These are phyloP conservation scores for Rutstroemia sp. DNA, from an alignment of 2,329 filamentous ascomycete genomes.

Conservation along the genomic window DNA sequence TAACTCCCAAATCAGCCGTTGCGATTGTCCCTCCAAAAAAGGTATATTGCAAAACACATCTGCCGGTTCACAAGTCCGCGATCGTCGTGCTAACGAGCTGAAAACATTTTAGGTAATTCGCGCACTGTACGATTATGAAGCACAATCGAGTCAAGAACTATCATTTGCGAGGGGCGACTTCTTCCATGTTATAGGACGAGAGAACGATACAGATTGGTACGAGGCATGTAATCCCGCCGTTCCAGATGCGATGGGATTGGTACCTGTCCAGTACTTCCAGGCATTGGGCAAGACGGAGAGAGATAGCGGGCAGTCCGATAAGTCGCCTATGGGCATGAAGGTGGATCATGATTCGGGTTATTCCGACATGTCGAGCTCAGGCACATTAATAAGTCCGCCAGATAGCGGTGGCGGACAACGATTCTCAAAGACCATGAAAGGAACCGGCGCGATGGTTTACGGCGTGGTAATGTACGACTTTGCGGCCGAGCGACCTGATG, in stretches of 20 bases:
- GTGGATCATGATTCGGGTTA: conserved; percentile 88
- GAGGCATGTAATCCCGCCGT: conserved; percentile 93
- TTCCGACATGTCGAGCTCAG: conserved; percentile 45
- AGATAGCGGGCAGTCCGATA: conserved; percentile 70
- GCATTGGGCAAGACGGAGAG: conserved; percentile 84
- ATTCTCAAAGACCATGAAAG: conserved; percentile 41
- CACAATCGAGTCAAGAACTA: conserved; percentile 69
- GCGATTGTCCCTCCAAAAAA: conserved; percentile 69
- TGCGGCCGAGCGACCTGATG: conserved; percentile 87
- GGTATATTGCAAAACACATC: conserved; percentile 37
- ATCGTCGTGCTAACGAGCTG: neutral
- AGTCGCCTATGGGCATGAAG: conserved; percentile 44
- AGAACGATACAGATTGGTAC: conserved; percentile 95
- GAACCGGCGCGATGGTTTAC: conserved; percentile 83
- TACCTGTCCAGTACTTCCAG: conserved; percentile 92
- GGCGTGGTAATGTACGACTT: conserved; percentile 98
- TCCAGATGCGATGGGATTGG: conserved; percentile 79
- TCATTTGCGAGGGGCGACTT: conserved; percentile 94
- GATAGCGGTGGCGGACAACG: conserved; percentile 30
- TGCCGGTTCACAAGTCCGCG: neutral
- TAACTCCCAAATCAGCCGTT: conserved; percentile 62
- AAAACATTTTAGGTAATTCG: conserved; percentile 70
- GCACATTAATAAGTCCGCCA: conserved; percentile 22
- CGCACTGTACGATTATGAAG: conserved; percentile 88
- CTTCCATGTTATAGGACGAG: conserved; percentile 93